phyloP scores from a whole-genome alignment of 176 grass and related monocot species.

The Metroxylon sagu region DNA sequence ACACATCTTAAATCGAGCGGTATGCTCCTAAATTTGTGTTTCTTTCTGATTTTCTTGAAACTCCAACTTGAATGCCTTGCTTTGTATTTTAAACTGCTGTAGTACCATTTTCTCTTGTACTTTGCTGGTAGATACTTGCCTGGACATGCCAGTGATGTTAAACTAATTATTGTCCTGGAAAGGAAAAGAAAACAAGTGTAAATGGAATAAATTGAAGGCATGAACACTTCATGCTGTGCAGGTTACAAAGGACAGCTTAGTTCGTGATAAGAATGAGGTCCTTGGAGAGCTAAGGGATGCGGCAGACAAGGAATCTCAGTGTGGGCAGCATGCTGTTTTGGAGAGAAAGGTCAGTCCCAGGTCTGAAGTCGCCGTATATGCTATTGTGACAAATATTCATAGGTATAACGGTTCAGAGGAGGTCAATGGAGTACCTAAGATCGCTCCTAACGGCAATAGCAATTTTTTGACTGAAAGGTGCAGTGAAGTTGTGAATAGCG shows the following conservation, averaged over 20 bases:
- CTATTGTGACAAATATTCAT: constrained; percentile 55
- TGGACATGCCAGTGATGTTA: not conserved
- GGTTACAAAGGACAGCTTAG: constrained; percentile 48
- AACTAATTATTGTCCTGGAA: not conserved
- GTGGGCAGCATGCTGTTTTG: constrained; percentile 52
- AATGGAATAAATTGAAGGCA: constrained; percentile 1
- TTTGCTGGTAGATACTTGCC: not conserved
- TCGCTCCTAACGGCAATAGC: not conserved
- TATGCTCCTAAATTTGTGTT: no score
- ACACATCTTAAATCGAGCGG: no score
- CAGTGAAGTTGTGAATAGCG: constrained; percentile 12
- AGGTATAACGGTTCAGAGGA: constrained; percentile 34
- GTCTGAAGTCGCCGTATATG: constrained; percentile 42
- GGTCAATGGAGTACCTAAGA: not conserved
- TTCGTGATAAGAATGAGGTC: constrained; percentile 42
- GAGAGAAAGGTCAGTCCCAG: constrained; percentile 40
- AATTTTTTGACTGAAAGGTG: constrained; percentile 22
- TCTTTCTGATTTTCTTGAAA: no score
- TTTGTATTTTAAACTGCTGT: no score
- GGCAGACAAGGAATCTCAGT: constrained; percentile 32
- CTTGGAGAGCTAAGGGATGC: constrained; percentile 32
- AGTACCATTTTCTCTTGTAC: constrained; percentile 2
- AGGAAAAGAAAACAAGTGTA: not conserved
- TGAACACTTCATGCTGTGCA: constrained; percentile 18
- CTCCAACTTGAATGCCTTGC: no score